A percentile compares a stretch with the other conserved stretches of the same genome.
These are phyloP conservation scores for Blastobotrys robertii DNA, from an alignment of 805 yeast species.

Conservation along the genomic window DNA sequence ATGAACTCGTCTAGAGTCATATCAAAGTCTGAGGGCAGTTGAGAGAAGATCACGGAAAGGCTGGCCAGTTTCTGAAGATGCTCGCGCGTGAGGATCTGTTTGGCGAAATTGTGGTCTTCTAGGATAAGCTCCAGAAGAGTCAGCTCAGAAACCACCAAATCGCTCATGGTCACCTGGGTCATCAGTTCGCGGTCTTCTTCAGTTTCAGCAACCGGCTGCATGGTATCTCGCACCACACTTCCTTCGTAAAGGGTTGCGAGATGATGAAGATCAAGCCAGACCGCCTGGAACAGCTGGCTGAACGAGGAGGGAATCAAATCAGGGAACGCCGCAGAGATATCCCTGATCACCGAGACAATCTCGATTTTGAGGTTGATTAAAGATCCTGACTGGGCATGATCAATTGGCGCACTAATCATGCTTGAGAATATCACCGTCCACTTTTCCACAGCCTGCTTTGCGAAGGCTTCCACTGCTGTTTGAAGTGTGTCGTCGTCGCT, in stretches of 20 bases:
- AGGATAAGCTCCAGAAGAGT: too few species aligned
- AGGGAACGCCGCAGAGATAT: constrained; percentile 6
- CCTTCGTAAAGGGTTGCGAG: neutral
- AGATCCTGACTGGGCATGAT: constrained; percentile 1
- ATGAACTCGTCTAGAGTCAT: too few species aligned
- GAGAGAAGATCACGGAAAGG: too few species aligned
- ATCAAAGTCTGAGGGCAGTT: too few species aligned
- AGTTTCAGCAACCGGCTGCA: neutral
- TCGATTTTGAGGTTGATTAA: constrained; percentile 7
- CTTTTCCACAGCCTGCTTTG: constrained; percentile 4
- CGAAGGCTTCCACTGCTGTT: constrained; percentile 3
- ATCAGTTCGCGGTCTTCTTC: constrained; percentile 4
- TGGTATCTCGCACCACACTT: constrained; percentile 1
- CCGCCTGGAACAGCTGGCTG: constrained; percentile 3
- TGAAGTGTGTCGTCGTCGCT: constrained; percentile 11
- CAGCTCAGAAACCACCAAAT: constrained; percentile 1
- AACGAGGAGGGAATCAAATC: constrained; percentile 2
- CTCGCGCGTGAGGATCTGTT: too few species aligned
- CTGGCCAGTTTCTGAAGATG: too few species aligned
- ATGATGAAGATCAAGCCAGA: constrained; percentile 7
- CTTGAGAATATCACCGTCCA: constrained; percentile 9
- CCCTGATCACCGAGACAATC: constrained; percentile 6
- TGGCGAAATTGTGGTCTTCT: too few species aligned
- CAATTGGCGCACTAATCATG: constrained; percentile 2
- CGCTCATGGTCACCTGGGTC: constrained; percentile 1